Evolutionary conservation across 805 yeast genomes (phyloP), one percentile per base, ranked within the genome.

Genomic region (Cyberlindnera misumaiensis): DNA sequence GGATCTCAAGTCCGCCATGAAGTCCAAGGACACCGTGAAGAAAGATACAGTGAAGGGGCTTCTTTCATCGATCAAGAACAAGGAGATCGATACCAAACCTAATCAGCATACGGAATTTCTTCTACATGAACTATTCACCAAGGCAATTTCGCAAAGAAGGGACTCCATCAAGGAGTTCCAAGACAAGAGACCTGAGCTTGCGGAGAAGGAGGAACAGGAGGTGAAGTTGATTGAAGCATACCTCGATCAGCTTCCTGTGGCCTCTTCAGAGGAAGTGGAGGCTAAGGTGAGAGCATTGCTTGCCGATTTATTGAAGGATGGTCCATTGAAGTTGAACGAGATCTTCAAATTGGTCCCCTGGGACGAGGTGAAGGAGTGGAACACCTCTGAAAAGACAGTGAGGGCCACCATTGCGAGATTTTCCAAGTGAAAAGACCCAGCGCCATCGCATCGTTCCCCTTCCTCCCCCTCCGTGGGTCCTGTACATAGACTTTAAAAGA

Each of bases 111-210:
- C 58, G 30, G 72, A 65, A 39, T 63, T 58, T 38, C 42, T 52
- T n/a, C 43, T 68, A 4, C 58, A 50, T 32, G 67, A 63, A 25
- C 45, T 60, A 3, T 61, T 65, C 44, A 55, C 63, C 15, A 74
- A 72, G 39, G 55, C 75, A 46, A 59, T 75, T 25, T 59, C 63
- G 16, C 77, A 75, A 47, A 65, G 83, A 44, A 49, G 46, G 20
- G 75, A 73, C 41, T 69, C 81, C 1, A 67, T 68, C 32, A 60
- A 55, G 10, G 75, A 75, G 48, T 79, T 70, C 49, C 56, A 59
- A 13, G 71, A 72, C 36, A 55, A 63, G 9, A 67, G 85, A 46
- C 54, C 49, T 3, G 84, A 79, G 43, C 58, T 78, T 42, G 79
- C 69, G 2, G 70, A 65, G n/a, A 68, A 67, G 38, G 85, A 79